Evolutionary conservation across 2,329 filamentous ascomycete genomes (phyloP).

Genomic region (Metarhizium humberi): DNA sequence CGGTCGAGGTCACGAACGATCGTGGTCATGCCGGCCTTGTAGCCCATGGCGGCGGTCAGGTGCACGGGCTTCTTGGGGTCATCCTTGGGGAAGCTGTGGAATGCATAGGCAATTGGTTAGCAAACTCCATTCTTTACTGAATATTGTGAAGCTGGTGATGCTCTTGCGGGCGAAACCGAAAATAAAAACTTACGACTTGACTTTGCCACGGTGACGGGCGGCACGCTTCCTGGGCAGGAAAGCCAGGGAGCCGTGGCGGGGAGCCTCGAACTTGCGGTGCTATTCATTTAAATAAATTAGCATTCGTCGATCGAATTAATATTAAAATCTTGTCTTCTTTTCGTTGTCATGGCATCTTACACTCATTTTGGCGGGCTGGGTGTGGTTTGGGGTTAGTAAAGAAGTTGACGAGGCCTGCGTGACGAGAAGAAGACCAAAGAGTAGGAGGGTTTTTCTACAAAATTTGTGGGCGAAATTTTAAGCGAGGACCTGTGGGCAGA

Average conservation of each 20-base stretch:
- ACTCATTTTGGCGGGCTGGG: slow-evolving; percentile 31
- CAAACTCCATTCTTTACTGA: background rate
- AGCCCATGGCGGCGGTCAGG: slow-evolving; percentile 95
- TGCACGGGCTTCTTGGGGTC: slow-evolving; percentile 99
- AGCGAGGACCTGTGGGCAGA: slow-evolving; percentile 19
- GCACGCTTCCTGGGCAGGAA: slow-evolving; percentile 87
- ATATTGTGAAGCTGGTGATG: background rate
- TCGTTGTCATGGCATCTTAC: slow-evolving; percentile 16
- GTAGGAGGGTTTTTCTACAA: slow-evolving; percentile 10
- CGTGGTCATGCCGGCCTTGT: slow-evolving; percentile 99
- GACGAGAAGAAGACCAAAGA: slow-evolving; percentile 15
- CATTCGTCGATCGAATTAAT: background rate
- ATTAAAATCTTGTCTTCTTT: background rate
- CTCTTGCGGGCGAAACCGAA: background rate
- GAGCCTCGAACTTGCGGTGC: slow-evolving; percentile 65
- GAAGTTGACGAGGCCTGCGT: slow-evolving; percentile 24
- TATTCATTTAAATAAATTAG: slow-evolving; percentile 13
- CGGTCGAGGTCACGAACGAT: slow-evolving; percentile 99
- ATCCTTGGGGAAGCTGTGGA: slow-evolving; percentile 95
- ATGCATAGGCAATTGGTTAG: background rate
- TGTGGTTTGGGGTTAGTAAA: slow-evolving; percentile 28
- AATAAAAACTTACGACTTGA: slow-evolving; percentile 73
- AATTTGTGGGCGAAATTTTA: slow-evolving; percentile 30
- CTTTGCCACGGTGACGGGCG: slow-evolving; percentile 89
- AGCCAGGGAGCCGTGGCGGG: slow-evolving; percentile 88